A percentile compares a stretch with the other conserved stretches of the same genome.
phyloP scores from a whole-genome alignment of 345 rosid genomes.

The Aquilaria sinensis region DNA sequence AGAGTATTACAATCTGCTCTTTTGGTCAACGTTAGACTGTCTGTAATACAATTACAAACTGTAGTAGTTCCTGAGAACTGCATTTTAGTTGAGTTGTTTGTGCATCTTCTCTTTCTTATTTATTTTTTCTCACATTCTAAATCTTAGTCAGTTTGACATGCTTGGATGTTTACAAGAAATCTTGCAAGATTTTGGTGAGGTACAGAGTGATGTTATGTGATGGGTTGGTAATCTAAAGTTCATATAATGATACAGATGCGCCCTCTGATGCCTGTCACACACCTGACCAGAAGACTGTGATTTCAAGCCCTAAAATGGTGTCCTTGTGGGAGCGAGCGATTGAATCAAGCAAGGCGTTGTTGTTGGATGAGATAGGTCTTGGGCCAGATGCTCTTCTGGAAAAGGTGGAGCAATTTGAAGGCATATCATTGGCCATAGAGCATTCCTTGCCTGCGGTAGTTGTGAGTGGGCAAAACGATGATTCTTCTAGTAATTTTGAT shows the following conservation, averaged over 20 bases:
- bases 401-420: constrained; percentile 73
- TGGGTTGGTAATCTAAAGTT: background rate
- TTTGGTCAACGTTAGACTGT: no score
- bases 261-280: constrained; percentile 8
- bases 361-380: constrained; percentile 47
- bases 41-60: no score
- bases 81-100: no score
- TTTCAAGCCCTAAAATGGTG: constrained; percentile 77
- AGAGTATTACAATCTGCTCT: no score
- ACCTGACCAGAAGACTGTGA: constrained; percentile 22
- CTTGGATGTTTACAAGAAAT: no score
- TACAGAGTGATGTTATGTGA: no score
- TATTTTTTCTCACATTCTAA: no score
- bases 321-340: constrained; percentile 66
- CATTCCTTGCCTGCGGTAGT: constrained; percentile 70
- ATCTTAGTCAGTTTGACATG: no score
- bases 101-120: no score
- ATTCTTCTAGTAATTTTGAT: constrained; percentile 9
- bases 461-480: constrained; percentile 26
- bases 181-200: no score
- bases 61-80: no score
- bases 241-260: constrained; percentile 22
- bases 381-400: constrained; percentile 61
- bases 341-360: constrained; percentile 58
- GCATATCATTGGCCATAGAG: constrained; percentile 57